Base-by-base conservation (phyloP, 2,329 filamentous ascomycete genomes). In the Zarea fungicola region DNA sequence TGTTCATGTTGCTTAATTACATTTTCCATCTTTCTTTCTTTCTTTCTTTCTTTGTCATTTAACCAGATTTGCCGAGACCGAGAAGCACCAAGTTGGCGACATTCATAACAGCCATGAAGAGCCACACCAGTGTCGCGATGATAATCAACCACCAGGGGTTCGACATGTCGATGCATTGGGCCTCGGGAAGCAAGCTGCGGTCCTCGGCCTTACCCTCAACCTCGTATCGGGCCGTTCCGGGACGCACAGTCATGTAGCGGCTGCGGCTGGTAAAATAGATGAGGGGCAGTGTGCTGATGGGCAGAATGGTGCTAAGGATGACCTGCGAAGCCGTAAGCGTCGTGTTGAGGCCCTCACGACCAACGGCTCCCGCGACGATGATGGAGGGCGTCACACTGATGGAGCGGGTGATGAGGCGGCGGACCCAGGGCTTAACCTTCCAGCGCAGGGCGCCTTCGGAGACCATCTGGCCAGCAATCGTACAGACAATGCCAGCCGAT, bases 401-500 rank as follows among this genome's bases (percentile, higher is more conserved):
- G 42, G 77, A 80, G 22, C 89, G 79, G 0, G 89, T 95, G 42
- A 92, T 66, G 4, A 95, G 75, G 10, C 89, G 78, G 3, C 89
- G 83, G 9, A 91, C 60, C 89, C 89, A 95, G 0, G 89, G 89
- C 52, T 75, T 75, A 26, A 91, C 66, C 5, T 69, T 80, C 86
- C 88, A 90, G 40, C 81, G 80, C 37, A 95, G 65, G 52, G 89
- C 87, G 6, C 89, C 89, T 64, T 95, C 89, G 54, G 82, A 84
- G 19, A 95, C 85, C 83, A 95, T 93, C 64, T 95, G 89, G 0
- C 89, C 89, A 0, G 89, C 80, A 56, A 95, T 93, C 1, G 90
- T 95, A 69, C 89, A 95, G 3, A 95, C 85, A 29, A 95, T 88
- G 6, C 89, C 89, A 0, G 89, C 89, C 0, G 84, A 88, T 11